Evolutionary conservation across 2,329 filamentous ascomycete genomes (phyloP), one percentile per base, ranked within the genome.

Genomic region (Calonectria pseudoreteaudii): DNA sequence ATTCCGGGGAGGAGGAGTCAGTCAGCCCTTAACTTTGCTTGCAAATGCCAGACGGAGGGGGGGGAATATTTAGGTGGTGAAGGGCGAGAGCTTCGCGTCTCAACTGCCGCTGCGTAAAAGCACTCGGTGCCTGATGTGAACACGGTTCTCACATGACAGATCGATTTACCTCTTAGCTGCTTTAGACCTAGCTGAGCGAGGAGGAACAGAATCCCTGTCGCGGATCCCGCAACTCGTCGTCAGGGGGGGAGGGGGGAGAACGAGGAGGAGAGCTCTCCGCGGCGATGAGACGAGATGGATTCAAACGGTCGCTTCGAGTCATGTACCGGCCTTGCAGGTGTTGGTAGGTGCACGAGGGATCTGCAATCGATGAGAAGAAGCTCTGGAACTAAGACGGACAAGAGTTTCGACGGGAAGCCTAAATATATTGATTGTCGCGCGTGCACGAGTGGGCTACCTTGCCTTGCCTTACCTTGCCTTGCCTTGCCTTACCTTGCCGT

Each of bases 371-470:
- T 28, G 56, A 36, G 56, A 62, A 62, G 36, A 62, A 62, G 36
- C 56, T 44, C 56, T 62, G 56, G 56, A 38, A 28, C 56, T 62
- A 62, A 28, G n/a, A 28, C 56, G 14, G 36, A 41, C 34, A 41
- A 62, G 56, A 41, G 56, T 41, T 23, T 38, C 34, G 56, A 36
- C 34, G 56, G 38, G 56, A 62, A 62, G 56, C 56, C 56, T 62
- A 62, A 41, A 62, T 62, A 62, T 62, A 62, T 62, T 62, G 56
- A 62, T 62, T 62, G 56, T 41, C 34, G 56, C 23, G 56, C 18
- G 56, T 41, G 34, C 23, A 14, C 16, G 28, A 56, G 26, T n/a
- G 52, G 38, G 38, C 38, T 41, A 41, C 38, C 38, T 38, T 16
- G 11, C 13, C 36, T 38, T 38, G 4, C 36, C 36, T 38, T 14